Base-by-base conservation (phyloP, 164 flowering plant genomes). In the Berberis vulgaris region DNA sequence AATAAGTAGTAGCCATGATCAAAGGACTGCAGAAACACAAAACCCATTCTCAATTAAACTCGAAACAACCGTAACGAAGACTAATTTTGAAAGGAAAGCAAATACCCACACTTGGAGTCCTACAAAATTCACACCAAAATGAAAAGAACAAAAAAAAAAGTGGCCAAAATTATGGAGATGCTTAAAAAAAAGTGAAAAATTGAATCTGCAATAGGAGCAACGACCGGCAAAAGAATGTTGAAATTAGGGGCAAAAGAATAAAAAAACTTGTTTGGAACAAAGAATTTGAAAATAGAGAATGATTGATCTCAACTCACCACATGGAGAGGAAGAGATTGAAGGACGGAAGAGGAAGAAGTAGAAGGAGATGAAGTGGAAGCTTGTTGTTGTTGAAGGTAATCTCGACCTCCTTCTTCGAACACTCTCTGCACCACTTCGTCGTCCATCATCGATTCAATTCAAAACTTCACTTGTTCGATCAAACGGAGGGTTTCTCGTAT, bases 291-390 rank as follows among this genome's bases (percentile, higher is more conserved):
- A 44, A 49, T 47, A 41, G 54, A 43, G 43, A n/a, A 55, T 26
- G 26, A 26, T 26, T 5, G 54, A 50, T 5, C 9, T 5, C 3
- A 8, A 55, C 63, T 41, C 74, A 93, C 98, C 86, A 82, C 96
- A 65, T 93, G 98, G 75, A 93, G 90, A 70, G 98, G 96, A 13
- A 93, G 94, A 41, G 98, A 93, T 70, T 93, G 98, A 57, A 93
- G 93, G 49, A 93, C 88, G 26, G 26, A 26, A 7, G 96, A 76
- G 2, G 93, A 83, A 6, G 89, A 80, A 40, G 87, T 76, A 2
- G 96, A 78, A 66, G 93, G 74, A 9, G 93, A 77, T 2, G 89
- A 9, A 7, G 60, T 7, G n/a, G 64, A 40, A 41, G 69, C 43
- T 26, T 38, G 84, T 54, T 74, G 86, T 26, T 80, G 45, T 9